Evolutionary conservation across 2,329 filamentous ascomycete species (phyloP).

Genomic region (Exophiala sp.): DNA sequence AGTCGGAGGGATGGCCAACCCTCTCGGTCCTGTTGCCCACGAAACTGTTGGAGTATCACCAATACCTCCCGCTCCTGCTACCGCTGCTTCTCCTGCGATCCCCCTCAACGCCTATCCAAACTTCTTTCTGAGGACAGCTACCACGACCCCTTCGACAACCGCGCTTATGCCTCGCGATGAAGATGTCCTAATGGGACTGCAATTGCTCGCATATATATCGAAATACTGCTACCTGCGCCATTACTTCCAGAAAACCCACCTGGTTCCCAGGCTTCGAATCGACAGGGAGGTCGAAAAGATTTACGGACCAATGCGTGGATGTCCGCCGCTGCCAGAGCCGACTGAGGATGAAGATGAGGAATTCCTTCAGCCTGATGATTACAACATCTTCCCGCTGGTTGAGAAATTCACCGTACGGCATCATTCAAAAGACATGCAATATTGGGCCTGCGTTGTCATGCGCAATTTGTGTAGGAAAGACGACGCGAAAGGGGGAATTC

Average conservation of each 20-base stretch:
- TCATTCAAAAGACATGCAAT: constrained; percentile 96
- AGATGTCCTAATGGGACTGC: constrained; percentile 95
- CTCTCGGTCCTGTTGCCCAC: constrained; percentile 63
- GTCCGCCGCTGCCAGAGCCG: constrained; percentile 38
- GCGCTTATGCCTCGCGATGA: constrained; percentile 95
- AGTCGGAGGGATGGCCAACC: constrained; percentile 78
- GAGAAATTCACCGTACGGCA: constrained; percentile 98
- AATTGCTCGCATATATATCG: constrained; percentile 93
- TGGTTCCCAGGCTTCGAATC: constrained; percentile 89
- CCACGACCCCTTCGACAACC: constrained; percentile 67
- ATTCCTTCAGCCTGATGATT: constrained; percentile 86
- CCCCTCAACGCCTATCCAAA: constrained; percentile 73
- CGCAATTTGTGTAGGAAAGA: constrained; percentile 97
- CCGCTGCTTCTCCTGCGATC: constrained; percentile 69
- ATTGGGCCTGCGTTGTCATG: constrained; percentile 99
- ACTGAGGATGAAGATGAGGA: constrained; percentile 73
- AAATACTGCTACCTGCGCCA: constrained; percentile 96
- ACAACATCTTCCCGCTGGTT: constrained; percentile 96
- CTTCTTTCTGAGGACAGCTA: constrained; percentile 69
- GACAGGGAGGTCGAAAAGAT: constrained; percentile 77
- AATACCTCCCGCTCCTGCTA: constrained; percentile 61
- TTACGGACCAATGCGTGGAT: constrained; percentile 61
- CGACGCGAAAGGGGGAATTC: constrained; percentile 86
- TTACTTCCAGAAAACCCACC: constrained; percentile 92
- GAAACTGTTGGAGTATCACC: constrained; percentile 70